phyloP scores from a whole-genome alignment of 331 rosid genomes.

The Erythrophleum ivorense region DNA sequence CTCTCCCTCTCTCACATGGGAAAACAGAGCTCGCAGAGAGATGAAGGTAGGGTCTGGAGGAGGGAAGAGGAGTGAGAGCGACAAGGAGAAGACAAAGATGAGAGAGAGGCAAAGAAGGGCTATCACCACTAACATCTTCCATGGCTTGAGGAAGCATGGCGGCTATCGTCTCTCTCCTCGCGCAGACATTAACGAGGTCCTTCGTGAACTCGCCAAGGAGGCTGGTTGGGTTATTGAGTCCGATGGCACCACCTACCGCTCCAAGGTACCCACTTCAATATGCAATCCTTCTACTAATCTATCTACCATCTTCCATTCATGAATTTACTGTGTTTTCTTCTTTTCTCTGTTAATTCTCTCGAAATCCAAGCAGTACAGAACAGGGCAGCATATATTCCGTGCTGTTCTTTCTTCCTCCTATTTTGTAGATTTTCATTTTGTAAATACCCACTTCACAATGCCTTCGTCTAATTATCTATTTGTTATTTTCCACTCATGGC shows the following conservation, averaged over 20 bases:
- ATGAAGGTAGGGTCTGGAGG: background rate
- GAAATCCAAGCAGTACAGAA: conserved; percentile 18
- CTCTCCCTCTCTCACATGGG: background rate
- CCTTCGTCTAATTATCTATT: too few relatives aligned
- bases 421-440: too few relatives aligned
- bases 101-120: conserved; percentile 63
- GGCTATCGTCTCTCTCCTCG: conserved; percentile 56
- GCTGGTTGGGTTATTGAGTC: conserved; percentile 59
- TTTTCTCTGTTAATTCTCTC: conserved; percentile 4
- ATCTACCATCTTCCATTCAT: background rate
- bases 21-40: background rate
- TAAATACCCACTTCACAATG: too few relatives aligned
- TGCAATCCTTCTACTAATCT: background rate
- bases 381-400: too few relatives aligned
- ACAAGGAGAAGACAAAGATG: conserved; percentile 60
- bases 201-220: conserved; percentile 54
- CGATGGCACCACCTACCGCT: conserved; percentile 61
- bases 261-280: background rate
- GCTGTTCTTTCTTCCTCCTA: background rate
- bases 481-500: too few relatives aligned
- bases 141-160: conserved; percentile 59
- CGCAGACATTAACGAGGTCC: conserved; percentile 63
- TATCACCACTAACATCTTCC: conserved; percentile 60
- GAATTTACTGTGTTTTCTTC: background rate
- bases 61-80: conserved; percentile 47